Conservation (phyloP, 1,284 basidiomycete genomes). For the Phellinidium pouzarii region DNA sequence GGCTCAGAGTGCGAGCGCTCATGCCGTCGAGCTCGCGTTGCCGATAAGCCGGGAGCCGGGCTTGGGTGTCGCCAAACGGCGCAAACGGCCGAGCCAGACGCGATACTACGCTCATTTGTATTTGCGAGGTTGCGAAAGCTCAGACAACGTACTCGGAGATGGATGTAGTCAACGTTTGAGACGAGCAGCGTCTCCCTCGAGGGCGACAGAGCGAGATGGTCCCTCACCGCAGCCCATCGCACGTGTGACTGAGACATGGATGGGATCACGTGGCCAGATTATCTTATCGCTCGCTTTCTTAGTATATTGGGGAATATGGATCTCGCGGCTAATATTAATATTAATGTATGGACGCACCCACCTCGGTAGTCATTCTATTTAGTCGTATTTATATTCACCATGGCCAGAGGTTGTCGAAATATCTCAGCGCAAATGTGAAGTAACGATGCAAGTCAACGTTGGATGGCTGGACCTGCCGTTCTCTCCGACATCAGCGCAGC, state of each 20-base stretch:
- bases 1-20: too few relatives aligned
- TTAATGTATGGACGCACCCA: too few relatives aligned
- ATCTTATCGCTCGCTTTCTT: constrained; percentile 4
- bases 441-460: constrained; percentile 20
- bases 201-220: constrained; percentile 44
- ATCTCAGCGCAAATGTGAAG: constrained; percentile 8
- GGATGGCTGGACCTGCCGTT: constrained; percentile 6
- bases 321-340: too few relatives aligned
- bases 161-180: constrained; percentile 42
- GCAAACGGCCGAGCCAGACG: too few relatives aligned
- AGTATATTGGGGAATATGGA: too few relatives aligned
- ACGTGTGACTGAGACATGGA: too few relatives aligned
- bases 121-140: too few relatives aligned
- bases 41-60: constrained; percentile 36
- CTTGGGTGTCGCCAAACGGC: too few relatives aligned
- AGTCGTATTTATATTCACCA: constrained; percentile 3
- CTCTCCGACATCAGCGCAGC: background rate
- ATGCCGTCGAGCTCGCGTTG: too few relatives aligned
- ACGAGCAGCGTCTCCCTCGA: constrained; percentile 32
- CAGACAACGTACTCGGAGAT: constrained; percentile 42
- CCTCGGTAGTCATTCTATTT: constrained; percentile 18
- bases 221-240: too few relatives aligned
- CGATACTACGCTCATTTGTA: too few relatives aligned
- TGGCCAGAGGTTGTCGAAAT: constrained; percentile 13
- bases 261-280: constrained; percentile 1